These are phyloP conservation scores for Mollisiaceae sp. DNA, from an alignment of 2,329 filamentous ascomycete species.

Conservation along the genomic window DNA sequence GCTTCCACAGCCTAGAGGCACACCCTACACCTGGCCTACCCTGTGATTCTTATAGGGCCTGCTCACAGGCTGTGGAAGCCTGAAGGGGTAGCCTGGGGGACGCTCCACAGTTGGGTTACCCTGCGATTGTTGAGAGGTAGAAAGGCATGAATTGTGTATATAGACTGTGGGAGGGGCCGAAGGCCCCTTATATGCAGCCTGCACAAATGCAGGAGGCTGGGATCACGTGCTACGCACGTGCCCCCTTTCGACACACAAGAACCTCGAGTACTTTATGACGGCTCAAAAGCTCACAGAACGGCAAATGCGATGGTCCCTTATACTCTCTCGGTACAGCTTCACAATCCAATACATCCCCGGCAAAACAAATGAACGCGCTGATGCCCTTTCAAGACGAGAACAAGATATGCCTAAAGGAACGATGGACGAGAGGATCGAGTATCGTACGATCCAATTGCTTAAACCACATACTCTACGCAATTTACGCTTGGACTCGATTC, in stretches of 20 bases:
- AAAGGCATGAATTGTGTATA: too few species aligned
- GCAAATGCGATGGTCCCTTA: not conserved
- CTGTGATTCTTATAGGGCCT: too few species aligned
- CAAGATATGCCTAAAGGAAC: not conserved
- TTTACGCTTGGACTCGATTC: not conserved
- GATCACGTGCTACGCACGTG: too few species aligned
- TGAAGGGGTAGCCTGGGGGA: too few species aligned
- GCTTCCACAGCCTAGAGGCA: too few species aligned
- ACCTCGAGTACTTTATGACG: constrained; percentile 6
- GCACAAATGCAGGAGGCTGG: too few species aligned
- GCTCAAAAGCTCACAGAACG: not conserved
- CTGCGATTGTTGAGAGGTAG: too few species aligned
- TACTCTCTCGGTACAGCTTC: not conserved
- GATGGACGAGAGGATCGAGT: not conserved
- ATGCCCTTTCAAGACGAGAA: not conserved
- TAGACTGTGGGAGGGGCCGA: too few species aligned
- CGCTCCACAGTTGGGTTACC: too few species aligned
- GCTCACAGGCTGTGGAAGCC: too few species aligned
- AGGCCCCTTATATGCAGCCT: too few species aligned
- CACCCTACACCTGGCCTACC: too few species aligned
- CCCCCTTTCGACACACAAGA: not conserved
- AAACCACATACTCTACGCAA: not conserved
- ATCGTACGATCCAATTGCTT: not conserved
- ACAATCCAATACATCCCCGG: not conserved
- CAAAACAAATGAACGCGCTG: not conserved